Evolutionary conservation across 2,329 filamentous ascomycete species (phyloP).

Genomic region (Colletotrichum sansevieriae): DNA sequence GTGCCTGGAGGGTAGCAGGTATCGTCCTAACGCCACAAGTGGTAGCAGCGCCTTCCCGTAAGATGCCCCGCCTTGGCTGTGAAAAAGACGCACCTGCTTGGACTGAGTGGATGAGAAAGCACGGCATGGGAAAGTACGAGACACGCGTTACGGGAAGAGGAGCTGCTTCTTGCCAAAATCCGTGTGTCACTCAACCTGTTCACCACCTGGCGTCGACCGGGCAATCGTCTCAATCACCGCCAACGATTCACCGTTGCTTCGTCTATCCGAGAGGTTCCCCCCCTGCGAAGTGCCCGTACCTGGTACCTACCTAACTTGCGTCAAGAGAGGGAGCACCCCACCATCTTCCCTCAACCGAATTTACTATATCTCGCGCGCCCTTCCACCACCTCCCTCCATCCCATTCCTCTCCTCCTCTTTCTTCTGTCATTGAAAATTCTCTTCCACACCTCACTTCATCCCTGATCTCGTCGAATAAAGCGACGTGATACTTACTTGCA

Average conservation of each 20-base stretch:
- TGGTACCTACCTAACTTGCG: constrained; percentile 36
- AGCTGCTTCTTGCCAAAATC: constrained; percentile 27
- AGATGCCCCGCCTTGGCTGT: constrained; percentile 35
- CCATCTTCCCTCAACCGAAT: constrained; percentile 46
- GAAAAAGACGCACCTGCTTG: constrained; percentile 41
- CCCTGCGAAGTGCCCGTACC: constrained; percentile 31
- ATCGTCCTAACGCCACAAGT: constrained; percentile 34
- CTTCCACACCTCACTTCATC: constrained; percentile 16
- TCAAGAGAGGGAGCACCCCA: constrained; percentile 44
- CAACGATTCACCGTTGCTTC: constrained; percentile 17
- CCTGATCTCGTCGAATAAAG: constrained; percentile 27
- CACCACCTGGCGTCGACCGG: constrained; percentile 35
- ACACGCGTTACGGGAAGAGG: constrained; percentile 4
- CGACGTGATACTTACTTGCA: constrained; percentile 22
- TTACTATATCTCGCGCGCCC: constrained; percentile 40
- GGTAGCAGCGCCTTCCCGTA: constrained; percentile 27
- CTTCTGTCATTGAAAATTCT: constrained; percentile 35
- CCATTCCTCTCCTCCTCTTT: neutral
- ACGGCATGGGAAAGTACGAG: constrained; percentile 24
- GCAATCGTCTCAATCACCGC: constrained; percentile 24
- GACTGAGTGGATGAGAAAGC: constrained; percentile 36
- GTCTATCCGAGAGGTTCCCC: neutral
- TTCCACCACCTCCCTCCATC: constrained; percentile 25
- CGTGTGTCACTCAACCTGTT: constrained; percentile 36
- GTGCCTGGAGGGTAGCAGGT: constrained; percentile 12